These are phyloP conservation scores for Amaranthus cruentus DNA, from an alignment of 148 eudicot genomes.

Conservation along the genomic window DNA sequence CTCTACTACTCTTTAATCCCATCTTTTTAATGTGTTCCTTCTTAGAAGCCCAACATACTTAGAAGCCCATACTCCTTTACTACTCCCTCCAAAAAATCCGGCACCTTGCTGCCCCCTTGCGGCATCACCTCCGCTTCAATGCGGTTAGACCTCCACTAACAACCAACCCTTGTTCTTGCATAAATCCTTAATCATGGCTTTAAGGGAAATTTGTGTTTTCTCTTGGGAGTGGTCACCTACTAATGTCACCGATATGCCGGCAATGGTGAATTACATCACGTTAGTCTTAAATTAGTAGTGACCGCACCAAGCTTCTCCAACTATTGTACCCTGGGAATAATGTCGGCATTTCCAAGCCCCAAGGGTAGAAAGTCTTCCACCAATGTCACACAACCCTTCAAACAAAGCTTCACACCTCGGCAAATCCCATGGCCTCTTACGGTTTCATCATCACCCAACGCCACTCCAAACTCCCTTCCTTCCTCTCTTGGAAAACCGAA, in stretches of 20 bases:
- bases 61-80: too few relatives aligned
- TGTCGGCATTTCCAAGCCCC: not conserved
- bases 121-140: too few relatives aligned
- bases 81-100: too few relatives aligned
- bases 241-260: not conserved
- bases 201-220: not conserved
- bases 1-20: too few relatives aligned
- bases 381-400: not conserved
- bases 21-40: too few relatives aligned
- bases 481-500: too few relatives aligned
- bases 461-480: not conserved
- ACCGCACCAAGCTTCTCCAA: not conserved
- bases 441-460: not conserved
- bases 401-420: not conserved
- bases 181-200: not conserved
- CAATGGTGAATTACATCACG: not conserved
- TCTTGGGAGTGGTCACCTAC: not conserved
- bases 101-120: too few relatives aligned
- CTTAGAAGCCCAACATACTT: too few relatives aligned
- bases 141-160: not conserved
- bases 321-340: not conserved
- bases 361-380: not conserved
- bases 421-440: not conserved
- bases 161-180: not conserved
- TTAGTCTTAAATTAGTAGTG: not conserved